These are phyloP conservation scores for Fusarium udum DNA, from an alignment of 2,329 filamentous ascomycete species.

Conservation along the genomic window DNA sequence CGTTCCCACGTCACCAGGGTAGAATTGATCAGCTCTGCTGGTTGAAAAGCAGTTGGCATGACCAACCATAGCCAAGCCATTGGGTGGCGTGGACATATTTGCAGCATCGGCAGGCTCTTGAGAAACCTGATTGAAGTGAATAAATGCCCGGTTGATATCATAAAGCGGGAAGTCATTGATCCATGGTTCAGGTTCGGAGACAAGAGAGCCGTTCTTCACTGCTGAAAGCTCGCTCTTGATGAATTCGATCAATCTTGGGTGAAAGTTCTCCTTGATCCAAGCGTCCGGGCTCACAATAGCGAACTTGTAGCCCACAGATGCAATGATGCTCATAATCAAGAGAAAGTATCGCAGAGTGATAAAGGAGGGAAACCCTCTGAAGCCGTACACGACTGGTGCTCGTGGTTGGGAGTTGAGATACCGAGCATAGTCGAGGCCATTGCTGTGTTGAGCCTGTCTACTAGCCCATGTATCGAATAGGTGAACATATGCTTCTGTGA, in stretches of 20 bases:
- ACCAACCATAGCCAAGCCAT: background rate
- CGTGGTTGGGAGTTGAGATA: conserved; percentile 7
- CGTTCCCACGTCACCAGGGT: background rate
- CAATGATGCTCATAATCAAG: background rate
- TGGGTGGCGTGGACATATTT: background rate
- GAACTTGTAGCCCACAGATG: conserved; percentile 3
- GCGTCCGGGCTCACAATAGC: background rate
- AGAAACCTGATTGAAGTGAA: background rate
- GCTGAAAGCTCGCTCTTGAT: background rate
- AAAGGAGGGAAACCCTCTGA: background rate
- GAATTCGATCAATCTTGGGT: background rate
- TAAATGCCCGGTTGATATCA: background rate
- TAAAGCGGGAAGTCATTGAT: background rate
- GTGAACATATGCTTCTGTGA: conserved; percentile 3
- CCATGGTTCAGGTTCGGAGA: background rate
- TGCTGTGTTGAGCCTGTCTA: background rate
- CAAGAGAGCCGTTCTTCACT: background rate
- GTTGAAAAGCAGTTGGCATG: background rate
- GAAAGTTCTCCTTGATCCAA: background rate
- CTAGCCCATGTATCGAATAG: conserved; percentile 5
- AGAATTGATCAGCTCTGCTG: background rate
- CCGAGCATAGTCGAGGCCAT: conserved; percentile 4
- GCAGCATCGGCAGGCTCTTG: background rate
- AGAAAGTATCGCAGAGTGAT: background rate
- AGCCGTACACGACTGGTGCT: background rate